Base-by-base conservation (phyloP, 2,329 filamentous ascomycete genomes). In the Clonostachys solani region DNA sequence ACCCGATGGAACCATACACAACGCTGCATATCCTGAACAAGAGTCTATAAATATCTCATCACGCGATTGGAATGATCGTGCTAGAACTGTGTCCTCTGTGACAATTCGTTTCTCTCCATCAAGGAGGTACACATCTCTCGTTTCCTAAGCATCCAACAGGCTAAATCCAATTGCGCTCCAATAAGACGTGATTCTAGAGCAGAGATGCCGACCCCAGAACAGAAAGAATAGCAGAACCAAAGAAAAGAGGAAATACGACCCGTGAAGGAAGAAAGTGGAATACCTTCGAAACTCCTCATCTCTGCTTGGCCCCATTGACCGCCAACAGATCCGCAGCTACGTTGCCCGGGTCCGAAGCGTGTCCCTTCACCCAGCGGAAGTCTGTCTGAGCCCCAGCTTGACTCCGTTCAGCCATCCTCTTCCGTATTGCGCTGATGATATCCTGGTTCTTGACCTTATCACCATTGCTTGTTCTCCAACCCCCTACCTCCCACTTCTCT, bases 351-450 rank as follows among this genome's bases (percentile, higher is more conserved):
- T 89, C 75, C 41, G 75, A 74, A 23, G 77, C 77, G 62, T 99
- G 94, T 0, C 91, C 94, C 67, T 95, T 96, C 42, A 96, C 83
- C 92, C 92, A 97, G 52, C 84, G 77, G 59, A 96, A 94, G 46
- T 79, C 69, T 0, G 89, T 95, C 54, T 73, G 68, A 4, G 76
- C 77, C 15, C 80, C 81, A 1, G 74, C 69, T 46, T 68, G 71
- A 43, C 81, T 77, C 43, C 89, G 77, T 62, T 89, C 80, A 19
- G 87, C 81, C 44, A 96, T 87, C 57, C 81, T 80, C 7, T 75
- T 72, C 38, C 91, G 69, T 42, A 95, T 84, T 4, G 79, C 79
- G 61, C 87, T 78, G 48, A 97, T 79, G 17, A 97, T 69, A 58
- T 99, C 94, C 59, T 83, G 83, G 64, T 99, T 97, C 71, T 92